Base-by-base conservation (phyloP, 164 flowering plant genomes). In the Vitis riparia region DNA sequence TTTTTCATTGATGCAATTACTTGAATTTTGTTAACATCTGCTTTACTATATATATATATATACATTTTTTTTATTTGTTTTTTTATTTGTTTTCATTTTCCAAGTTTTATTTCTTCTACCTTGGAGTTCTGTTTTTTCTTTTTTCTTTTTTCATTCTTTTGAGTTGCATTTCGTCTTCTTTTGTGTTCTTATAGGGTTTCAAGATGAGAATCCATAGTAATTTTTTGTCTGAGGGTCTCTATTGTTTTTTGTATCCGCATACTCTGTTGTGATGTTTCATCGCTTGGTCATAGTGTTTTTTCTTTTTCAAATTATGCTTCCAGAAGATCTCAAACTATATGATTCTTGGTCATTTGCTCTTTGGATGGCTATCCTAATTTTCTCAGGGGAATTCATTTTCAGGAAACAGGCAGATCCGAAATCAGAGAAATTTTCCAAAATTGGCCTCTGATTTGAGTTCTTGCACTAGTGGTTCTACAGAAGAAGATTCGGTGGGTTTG, bases 401-500 rank as follows among this genome's bases (percentile, higher is more conserved):
- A 84, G 86, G 85, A 74, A 76, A 61, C 51, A 52, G 55, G 67
- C 83, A 69, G 68, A 52, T 65, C 51, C 79, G 67, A 37, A 77
- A 70, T n/a, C 78, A 69, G 60, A 82, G 71, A 65, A 71, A 71
- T 14, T 44, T 29, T 65, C 59, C 73, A 27, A 83, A 78, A 55
- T 62, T 70, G 70, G 69, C 76, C 44, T 73, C 86, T 63, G 83
- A 81, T 68, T 78, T 78, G 71, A 72, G 77, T 71, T 83, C 85
- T 59, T 68, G 72, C 66, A 68, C 70, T 67, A 75, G 76, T 72
- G 77, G 68, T 50, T 50, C 55, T 59, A 50, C 73, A 53, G 77
- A 72, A 17, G 84, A 81, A 65, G 80, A 81, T 75, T 59, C 57
- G 82, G 95, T 88, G 72, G 37, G 83, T 55, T 37, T 10, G 9